Evolutionary conservation across 83 land plant species (phyloP).

Genomic region (Picea abies): DNA sequence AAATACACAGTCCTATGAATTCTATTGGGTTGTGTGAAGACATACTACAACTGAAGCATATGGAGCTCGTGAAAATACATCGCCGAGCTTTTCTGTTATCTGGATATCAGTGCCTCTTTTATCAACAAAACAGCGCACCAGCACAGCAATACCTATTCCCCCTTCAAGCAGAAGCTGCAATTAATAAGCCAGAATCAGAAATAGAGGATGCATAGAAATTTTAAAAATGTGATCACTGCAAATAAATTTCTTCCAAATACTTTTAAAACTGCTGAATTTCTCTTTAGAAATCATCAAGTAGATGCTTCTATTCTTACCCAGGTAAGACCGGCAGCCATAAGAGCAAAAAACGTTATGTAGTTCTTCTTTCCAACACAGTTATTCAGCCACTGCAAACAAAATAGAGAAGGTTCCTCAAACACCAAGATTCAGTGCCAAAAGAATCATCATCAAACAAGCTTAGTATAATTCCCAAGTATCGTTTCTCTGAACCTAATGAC

Average conservation of each 20-base stretch:
- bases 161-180: slow-evolving; percentile 70
- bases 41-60: slow-evolving; percentile 79
- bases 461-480: not conserved
- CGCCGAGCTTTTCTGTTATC: slow-evolving; percentile 64
- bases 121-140: slow-evolving; percentile 75
- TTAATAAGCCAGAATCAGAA: slow-evolving; percentile 7
- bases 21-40: not conserved
- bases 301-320: slow-evolving; percentile 49
- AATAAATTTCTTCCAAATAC: not conserved
- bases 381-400: slow-evolving; percentile 79
- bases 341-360: slow-evolving; percentile 65
- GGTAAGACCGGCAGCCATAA: slow-evolving; percentile 72
- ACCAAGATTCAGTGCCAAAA: not conserved
- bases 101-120: slow-evolving; percentile 45
- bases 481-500: not conserved
- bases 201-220: not conserved
- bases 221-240: not conserved
- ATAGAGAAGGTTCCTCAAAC: not conserved
- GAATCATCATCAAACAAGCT: not conserved
- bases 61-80: slow-evolving; percentile 63
- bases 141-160: slow-evolving; percentile 72
- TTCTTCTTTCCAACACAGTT: slow-evolving; percentile 91
- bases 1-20: not conserved
- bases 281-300: not conserved
- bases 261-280: not conserved